Base-by-base conservation (phyloP, 257 asterid species). In the Ballota nigra region DNA sequence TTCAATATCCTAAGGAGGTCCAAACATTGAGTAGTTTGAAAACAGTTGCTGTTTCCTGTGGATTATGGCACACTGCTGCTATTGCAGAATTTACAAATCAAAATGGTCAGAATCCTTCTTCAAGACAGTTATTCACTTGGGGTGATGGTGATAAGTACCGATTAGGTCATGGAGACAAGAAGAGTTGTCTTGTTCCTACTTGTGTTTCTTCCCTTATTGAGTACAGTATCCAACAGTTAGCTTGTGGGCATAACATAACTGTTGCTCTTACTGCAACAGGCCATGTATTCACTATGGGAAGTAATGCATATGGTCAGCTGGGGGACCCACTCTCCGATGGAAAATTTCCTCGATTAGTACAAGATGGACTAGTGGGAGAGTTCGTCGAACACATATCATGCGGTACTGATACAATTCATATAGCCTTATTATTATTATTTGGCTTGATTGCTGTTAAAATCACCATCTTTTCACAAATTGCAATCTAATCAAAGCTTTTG, bases 61-160 rank as follows among this genome's bases (percentile, higher is more conserved):
- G 98, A 26, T 83, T 86, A 18, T 95, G 97, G 97, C 98, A 95
- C 68, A 92, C 98, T 0, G 98, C 93, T 63, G 96, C 99, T 55
- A 86, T 95, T 67, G 82, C 92, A 34, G 99, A 89, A 72, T 86
- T 88, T 55, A 52, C 86, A 4, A 86, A 5, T 75, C 95, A 80
- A 67, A 26, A 78, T 10, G 86, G 88, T 38, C 53, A 81, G 22
- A 80, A 26, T 69, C 73, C 74, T 66, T 58, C 88, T 34, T 83
- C 96, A 1, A 80, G 92, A 76, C 91, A 95, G 85, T 34, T 95
- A 12, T 95, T 89, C 81, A 91, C 98, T 0, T 95, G 98, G 99
- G 99, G 99, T 2, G 98, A 92, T 68, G 99, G 99, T 0, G 98
- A 88, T 74, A 88, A 89, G 68, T 23, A 88, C 31, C 80, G 89